These are phyloP conservation scores for Sporothrix humicola DNA, from an alignment of 2,329 filamentous ascomycete genomes.

Conservation along the genomic window DNA sequence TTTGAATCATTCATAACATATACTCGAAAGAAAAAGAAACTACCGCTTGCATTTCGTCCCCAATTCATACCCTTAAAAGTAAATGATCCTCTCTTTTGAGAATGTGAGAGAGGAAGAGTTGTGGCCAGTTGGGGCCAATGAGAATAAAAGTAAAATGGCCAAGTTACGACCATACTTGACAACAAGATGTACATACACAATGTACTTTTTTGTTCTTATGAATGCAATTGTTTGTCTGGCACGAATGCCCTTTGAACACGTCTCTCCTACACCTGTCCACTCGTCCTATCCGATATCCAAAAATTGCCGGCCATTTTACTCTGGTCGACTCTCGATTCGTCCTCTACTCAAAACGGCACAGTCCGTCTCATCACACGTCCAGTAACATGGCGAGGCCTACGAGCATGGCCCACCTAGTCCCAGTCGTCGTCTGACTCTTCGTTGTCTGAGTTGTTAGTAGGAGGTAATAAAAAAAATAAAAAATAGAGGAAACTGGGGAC, in stretches of 20 bases:
- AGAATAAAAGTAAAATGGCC: background rate
- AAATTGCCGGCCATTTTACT: background rate
- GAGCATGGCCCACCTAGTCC: slow-evolving; percentile 36
- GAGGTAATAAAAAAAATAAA: slow-evolving; percentile 31
- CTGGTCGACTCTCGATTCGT: background rate
- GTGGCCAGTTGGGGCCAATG: background rate
- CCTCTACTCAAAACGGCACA: background rate
- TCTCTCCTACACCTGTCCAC: background rate
- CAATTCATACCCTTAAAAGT: background rate
- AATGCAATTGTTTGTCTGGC: background rate
- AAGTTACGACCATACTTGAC: background rate
- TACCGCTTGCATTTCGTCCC: background rate
- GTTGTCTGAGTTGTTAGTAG: slow-evolving; percentile 34
- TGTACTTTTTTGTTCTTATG: slow-evolving; percentile 1
- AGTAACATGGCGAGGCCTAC: background rate
- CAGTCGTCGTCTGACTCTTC: slow-evolving; percentile 35
- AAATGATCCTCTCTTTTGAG: background rate
- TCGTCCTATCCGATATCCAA: slow-evolving; percentile 17
- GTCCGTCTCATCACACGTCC: slow-evolving; percentile 8
- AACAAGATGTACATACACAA: background rate
- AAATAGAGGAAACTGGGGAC: slow-evolving; percentile 46
- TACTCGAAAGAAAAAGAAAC: background rate
- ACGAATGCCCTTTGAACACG: background rate
- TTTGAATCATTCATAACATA: slow-evolving; percentile 9
- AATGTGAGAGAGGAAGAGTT: background rate